Conservation (phyloP, 495 filamentous ascomycete genomes). For the Penicillium malachiteum region DNA sequence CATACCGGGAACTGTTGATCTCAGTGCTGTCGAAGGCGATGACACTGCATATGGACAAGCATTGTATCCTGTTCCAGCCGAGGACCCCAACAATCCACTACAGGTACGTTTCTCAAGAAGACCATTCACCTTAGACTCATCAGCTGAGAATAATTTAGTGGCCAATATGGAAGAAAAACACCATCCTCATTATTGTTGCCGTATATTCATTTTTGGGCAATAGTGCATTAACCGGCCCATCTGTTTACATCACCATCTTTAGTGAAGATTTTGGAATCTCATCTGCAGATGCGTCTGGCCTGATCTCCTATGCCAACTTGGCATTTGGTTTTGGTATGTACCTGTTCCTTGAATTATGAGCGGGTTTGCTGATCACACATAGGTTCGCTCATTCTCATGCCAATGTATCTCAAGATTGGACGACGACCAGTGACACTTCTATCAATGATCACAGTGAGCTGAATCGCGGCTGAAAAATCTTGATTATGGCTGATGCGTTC, state of each 20-base stretch:
- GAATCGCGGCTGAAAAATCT: too few relatives aligned
- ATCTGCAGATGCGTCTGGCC: constrained; percentile 48
- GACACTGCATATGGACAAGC: constrained; percentile 61
- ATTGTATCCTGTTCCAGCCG: constrained; percentile 59
- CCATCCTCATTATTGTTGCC: constrained; percentile 58
- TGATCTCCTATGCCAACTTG: constrained; percentile 63
- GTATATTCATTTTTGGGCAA: constrained; percentile 64
- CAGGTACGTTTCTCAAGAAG: constrained; percentile 32
- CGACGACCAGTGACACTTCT: constrained; percentile 55
- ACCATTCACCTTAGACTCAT: too few relatives aligned
- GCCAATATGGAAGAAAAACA: constrained; percentile 57
- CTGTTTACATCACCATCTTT: constrained; percentile 60
- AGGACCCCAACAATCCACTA: constrained; percentile 65
- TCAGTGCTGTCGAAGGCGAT: constrained; percentile 57
- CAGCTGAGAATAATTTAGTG: constrained; percentile 26
- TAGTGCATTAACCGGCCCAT: constrained; percentile 55
- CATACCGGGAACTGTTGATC: constrained; percentile 58
- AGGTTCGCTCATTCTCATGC: constrained; percentile 59
- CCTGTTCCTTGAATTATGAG: not conserved
- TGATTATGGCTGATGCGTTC: not conserved
- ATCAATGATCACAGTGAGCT: constrained; percentile 44
- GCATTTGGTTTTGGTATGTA: constrained; percentile 57
- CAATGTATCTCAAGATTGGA: constrained; percentile 57
- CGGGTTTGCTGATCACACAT: constrained; percentile 4
- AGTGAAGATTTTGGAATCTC: constrained; percentile 54